Evolutionary conservation across 208 protist species (phyloP).

Genomic region (Tritrichomonas foetus): DNA sequence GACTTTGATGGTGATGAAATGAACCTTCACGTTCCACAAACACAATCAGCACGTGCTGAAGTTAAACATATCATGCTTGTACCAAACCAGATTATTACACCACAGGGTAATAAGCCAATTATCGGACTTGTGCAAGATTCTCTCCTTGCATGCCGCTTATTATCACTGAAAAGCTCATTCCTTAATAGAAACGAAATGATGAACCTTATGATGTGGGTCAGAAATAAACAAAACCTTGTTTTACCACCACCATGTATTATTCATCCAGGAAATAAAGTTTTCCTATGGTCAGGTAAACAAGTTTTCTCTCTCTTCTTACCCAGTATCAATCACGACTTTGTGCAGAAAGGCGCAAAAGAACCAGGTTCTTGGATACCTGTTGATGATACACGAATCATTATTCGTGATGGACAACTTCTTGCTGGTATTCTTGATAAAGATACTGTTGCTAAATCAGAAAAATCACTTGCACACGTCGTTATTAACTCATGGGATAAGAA

Average conservation of each 20-base stretch:
- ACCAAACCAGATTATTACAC: slow-evolving; percentile 96
- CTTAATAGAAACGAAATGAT: slow-evolving; percentile 78
- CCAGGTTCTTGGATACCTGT: slow-evolving; percentile 43
- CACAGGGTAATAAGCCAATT: slow-evolving; percentile 91
- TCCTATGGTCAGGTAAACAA: slow-evolving; percentile 99
- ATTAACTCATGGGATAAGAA: slow-evolving; percentile 90
- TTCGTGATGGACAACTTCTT: slow-evolving; percentile 64
- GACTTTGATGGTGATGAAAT: slow-evolving; percentile 99
- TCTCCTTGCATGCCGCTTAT: slow-evolving; percentile 70
- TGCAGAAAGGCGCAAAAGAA: slow-evolving; percentile 47
- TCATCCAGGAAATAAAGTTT: slow-evolving; percentile 73
- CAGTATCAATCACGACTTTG: slow-evolving; percentile 73
- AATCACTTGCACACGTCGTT: slow-evolving; percentile 89
- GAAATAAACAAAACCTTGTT: slow-evolving; percentile 75
- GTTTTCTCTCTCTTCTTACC: slow-evolving; percentile 93
- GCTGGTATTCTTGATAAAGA: slow-evolving; percentile 61
- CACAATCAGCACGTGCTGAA: slow-evolving; percentile 84
- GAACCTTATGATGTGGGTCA: slow-evolving; percentile 89
- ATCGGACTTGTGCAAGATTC: slow-evolving; percentile 99
- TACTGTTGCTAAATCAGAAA: slow-evolving; percentile 61
- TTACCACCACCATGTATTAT: slow-evolving; percentile 88
- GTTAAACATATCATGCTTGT: slow-evolving; percentile 87
- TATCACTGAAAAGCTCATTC: slow-evolving; percentile 49
- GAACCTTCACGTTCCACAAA: slow-evolving; percentile 99
- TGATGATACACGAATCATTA: slow-evolving; percentile 59